Conservation (phyloP, 1,284 basidiomycete genomes). For the Cystobasidiaceae sp. region DNA sequence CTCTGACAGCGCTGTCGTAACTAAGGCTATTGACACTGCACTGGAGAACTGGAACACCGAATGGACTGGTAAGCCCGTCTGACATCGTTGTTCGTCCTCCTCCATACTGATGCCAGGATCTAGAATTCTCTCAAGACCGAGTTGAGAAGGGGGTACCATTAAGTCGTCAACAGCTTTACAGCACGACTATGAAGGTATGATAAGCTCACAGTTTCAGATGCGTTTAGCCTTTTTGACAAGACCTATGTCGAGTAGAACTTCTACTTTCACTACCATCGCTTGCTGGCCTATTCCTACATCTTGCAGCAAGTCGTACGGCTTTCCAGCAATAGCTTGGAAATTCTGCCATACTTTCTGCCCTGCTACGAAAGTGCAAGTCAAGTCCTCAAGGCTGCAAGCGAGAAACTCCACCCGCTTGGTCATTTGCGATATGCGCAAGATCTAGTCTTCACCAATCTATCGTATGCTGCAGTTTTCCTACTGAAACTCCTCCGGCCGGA, state of each 20-base stretch:
- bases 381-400: constrained; percentile 43
- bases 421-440: constrained; percentile 48
- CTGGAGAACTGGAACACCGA: constrained; percentile 18
- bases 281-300: constrained; percentile 17
- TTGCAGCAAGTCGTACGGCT: constrained; percentile 14
- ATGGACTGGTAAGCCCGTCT: neutral
- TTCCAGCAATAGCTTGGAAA: constrained; percentile 9
- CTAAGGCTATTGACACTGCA: constrained; percentile 9
- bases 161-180: neutral
- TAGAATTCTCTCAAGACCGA: too few relatives aligned
- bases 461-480: constrained; percentile 48
- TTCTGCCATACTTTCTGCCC: constrained; percentile 36
- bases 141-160: neutral
- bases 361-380: constrained; percentile 38
- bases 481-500: constrained; percentile 41
- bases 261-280: constrained; percentile 19
- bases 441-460: constrained; percentile 47
- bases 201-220: too few relatives aligned
- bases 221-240: too few relatives aligned
- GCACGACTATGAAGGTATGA: constrained; percentile 2
- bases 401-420: constrained; percentile 43
- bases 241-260: neutral
- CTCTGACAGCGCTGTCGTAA: constrained; percentile 22
- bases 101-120: too few relatives aligned
- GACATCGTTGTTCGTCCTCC: too few relatives aligned